Conservation (phyloP, 495 filamentous ascomycete genomes). For the Hypoxylon trugodes region DNA sequence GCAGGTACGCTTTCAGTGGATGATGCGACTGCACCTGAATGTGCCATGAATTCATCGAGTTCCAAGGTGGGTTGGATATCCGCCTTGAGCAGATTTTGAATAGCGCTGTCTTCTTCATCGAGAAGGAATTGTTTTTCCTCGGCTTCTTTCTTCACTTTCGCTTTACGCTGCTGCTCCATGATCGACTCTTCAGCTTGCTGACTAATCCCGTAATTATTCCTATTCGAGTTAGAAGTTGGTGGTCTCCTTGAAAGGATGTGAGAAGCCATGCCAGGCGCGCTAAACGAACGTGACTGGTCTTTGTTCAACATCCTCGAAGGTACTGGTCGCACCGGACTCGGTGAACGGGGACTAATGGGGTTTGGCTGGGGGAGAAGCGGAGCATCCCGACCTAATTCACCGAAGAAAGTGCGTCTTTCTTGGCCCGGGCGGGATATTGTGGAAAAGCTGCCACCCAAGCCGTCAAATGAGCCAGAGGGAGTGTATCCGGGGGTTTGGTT, state of each 20-base stretch:
- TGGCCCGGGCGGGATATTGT: constrained; percentile 55
- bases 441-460: constrained; percentile 54
- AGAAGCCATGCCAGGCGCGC: constrained; percentile 63
- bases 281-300: constrained; percentile 64
- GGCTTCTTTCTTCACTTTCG: constrained; percentile 55
- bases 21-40: constrained; percentile 70
- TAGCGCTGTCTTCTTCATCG: constrained; percentile 65
- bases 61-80: constrained; percentile 58
- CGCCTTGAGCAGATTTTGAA: constrained; percentile 58
- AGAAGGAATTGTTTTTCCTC: constrained; percentile 58
- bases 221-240: too few species aligned
- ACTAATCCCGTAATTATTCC: too few species aligned
- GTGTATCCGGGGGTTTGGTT: constrained; percentile 66
- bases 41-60: constrained; percentile 69
- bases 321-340: constrained; percentile 73
- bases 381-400: constrained; percentile 65
- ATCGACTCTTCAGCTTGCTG: constrained; percentile 47
- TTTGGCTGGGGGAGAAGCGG: constrained; percentile 67
- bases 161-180: constrained; percentile 50
- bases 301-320: constrained; percentile 57
- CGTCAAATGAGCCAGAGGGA: constrained; percentile 73
- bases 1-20: constrained; percentile 71
- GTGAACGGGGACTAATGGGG: constrained; percentile 74
- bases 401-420: constrained; percentile 64
- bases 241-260: too few species aligned